Conservation (phyloP, 345 rosid genomes). For the Eutrema japonicum region DNA sequence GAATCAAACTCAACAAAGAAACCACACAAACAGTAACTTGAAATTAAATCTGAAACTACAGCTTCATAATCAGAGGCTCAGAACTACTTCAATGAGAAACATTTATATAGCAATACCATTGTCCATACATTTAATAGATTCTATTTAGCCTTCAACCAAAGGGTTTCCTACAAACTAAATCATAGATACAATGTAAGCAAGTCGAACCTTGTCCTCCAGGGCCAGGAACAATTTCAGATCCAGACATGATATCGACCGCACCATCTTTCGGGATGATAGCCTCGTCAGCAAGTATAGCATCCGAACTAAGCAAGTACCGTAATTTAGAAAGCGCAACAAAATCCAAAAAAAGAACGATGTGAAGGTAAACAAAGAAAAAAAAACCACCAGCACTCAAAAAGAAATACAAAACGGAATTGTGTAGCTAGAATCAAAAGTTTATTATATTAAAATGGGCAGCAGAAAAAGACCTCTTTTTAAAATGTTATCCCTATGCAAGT, state of each 20-base stretch:
- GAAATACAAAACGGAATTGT: no score
- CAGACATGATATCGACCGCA: constrained; percentile 54
- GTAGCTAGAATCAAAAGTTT: no score
- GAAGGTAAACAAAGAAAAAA: constrained; percentile 5
- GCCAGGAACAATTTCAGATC: constrained; percentile 72
- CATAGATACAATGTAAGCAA: constrained; percentile 14
- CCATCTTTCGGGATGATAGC: constrained; percentile 52
- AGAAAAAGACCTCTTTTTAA: no score
- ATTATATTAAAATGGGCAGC: no score
- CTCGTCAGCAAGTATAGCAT: constrained; percentile 66
- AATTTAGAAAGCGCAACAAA: constrained; percentile 18
- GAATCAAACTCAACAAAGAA: constrained; percentile 11
- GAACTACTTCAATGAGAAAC: constrained; percentile 18
- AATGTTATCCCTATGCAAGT: no score
- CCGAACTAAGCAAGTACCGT: constrained; percentile 50
- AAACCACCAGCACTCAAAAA: constrained; percentile 5
- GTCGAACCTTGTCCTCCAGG: constrained; percentile 64
- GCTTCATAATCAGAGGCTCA: constrained; percentile 18
- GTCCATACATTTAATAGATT: neutral
- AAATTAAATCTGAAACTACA: constrained; percentile 1
- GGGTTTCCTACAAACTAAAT: neutral
- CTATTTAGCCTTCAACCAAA: neutral
- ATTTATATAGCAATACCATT: neutral
- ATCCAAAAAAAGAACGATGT: neutral
- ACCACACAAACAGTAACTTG: constrained; percentile 6